Evolutionary conservation across 164 flowering plant genomes (phyloP).

Genomic region (Berberis vulgaris): DNA sequence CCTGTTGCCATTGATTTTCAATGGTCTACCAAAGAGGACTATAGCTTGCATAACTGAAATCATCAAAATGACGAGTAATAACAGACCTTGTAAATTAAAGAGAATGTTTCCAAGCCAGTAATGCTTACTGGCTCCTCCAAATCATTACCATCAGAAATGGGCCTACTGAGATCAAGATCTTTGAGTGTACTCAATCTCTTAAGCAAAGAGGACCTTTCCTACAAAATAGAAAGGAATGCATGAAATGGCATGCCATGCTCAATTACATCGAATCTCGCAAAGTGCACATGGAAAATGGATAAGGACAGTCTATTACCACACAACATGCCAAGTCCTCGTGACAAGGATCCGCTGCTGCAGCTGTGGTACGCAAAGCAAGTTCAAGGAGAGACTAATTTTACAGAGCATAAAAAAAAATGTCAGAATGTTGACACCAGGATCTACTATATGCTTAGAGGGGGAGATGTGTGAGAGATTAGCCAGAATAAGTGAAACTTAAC

Average conservation of each 20-base stretch:
- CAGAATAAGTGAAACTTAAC: conserved; percentile 20
- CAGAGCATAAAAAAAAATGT: neutral
- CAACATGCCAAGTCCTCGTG: conserved; percentile 91
- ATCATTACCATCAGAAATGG: conserved; percentile 32
- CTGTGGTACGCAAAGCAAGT: conserved; percentile 89
- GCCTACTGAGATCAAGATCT: conserved; percentile 36
- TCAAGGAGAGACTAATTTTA: conserved; percentile 73
- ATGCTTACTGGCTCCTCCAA: conserved; percentile 65
- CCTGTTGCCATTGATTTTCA: too few species aligned
- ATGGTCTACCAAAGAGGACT: neutral
- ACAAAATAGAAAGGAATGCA: conserved; percentile 16
- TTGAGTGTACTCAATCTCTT: conserved; percentile 57
- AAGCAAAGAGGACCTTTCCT: conserved; percentile 79
- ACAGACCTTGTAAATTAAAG: conserved; percentile 84
- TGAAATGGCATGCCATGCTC: neutral
- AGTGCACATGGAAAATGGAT: conserved; percentile 1
- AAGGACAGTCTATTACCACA: conserved; percentile 46
- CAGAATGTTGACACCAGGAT: neutral
- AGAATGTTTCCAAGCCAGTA: conserved; percentile 86
- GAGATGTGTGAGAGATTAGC: neutral
- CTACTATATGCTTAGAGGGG: neutral
- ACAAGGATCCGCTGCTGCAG: conserved; percentile 91
- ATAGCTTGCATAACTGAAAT: neutral
- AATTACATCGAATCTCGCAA: conserved; percentile 1
- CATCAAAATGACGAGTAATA: neutral